A percentile compares a stretch with the other conserved stretches of the same genome.
Conservation (phyloP, 495 filamentous ascomycete species). For the Baudoinia panamericana region DNA sequence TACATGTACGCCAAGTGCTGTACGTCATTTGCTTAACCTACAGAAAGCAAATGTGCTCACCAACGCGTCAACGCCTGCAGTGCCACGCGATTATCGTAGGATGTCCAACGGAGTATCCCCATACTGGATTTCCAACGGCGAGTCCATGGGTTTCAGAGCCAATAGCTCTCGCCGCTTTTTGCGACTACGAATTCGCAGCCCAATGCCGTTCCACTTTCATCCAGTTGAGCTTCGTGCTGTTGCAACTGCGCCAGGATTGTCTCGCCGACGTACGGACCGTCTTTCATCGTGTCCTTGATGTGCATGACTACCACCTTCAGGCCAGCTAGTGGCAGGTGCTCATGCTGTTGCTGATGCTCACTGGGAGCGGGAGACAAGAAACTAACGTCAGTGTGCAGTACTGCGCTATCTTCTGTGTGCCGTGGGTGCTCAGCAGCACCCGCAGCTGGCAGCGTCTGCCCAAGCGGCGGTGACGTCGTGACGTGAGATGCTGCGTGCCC, state of each 20-base stretch:
- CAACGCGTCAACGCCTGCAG: no score
- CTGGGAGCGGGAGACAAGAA: background rate
- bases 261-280: constrained; percentile 45
- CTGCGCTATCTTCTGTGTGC: background rate
- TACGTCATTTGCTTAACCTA: no score
- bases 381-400: background rate
- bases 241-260: constrained; percentile 55
- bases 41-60: no score
- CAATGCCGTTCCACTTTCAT: constrained; percentile 32
- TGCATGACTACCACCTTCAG: constrained; percentile 36
- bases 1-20: no score
- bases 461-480: background rate
- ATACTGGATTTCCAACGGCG: no score
- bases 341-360: background rate
- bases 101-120: no score
- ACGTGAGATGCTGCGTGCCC: background rate
- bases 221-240: constrained; percentile 43
- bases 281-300: constrained; percentile 32
- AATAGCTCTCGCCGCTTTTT: constrained; percentile 37
- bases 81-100: no score
- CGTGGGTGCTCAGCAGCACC: constrained; percentile 3
- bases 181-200: constrained; percentile 72
- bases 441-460: background rate
- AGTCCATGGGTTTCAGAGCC: no score
- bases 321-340: constrained; percentile 36